Base-by-base conservation (phyloP, 225 moss, liverwort and hornwort species). In the Sphagnum contortum region DNA sequence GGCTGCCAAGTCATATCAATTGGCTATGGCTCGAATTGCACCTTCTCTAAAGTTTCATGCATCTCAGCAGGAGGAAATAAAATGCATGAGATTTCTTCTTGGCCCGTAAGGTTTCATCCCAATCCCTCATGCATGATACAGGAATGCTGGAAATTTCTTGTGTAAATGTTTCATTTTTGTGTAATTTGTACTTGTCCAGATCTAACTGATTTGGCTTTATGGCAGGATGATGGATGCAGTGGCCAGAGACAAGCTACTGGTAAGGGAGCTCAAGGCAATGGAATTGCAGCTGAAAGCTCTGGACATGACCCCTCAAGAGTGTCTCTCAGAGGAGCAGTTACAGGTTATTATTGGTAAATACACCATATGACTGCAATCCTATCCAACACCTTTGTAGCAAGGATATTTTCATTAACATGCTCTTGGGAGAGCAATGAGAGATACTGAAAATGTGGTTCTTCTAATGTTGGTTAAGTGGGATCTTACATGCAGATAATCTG, bases 51-150 rank as follows among this genome's bases (percentile, higher is more conserved):
- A 74, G 65, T 91, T 88, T 74, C 77, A 77, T 69, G 44, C 82
- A 50, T 79, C 65, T 66, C 82, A 84, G 10, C 89, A 91, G 70
- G 82, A 89, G 52, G 86, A 86, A 74, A 86, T 95, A 62, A 90
- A 86, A 76, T 88, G 76, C 72, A 81, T 91, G 74, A 64, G 72
- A 62, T 71, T 76, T 53, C 69, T 91, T 45, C 72, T 95, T 71
- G 72, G 48, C 62, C 72, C 66, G 91, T 89, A 84, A 66, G 75
- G n/a, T 10, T 29, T 9, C 52, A 52, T 9, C 52, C 52, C 52
- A 6, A 9, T 11, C 6, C 9, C 47, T 9, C 60, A 6, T 45
- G 61, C 46, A 44, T 45, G 47, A 44, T 44, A 46, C 9, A 3
- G 46, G 11, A 12, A 47, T 9, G 46, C 4, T 3, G 47, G 45